These are phyloP conservation scores for Suhomyces canberraensis DNA, from an alignment of 805 yeast species.

Conservation along the genomic window DNA sequence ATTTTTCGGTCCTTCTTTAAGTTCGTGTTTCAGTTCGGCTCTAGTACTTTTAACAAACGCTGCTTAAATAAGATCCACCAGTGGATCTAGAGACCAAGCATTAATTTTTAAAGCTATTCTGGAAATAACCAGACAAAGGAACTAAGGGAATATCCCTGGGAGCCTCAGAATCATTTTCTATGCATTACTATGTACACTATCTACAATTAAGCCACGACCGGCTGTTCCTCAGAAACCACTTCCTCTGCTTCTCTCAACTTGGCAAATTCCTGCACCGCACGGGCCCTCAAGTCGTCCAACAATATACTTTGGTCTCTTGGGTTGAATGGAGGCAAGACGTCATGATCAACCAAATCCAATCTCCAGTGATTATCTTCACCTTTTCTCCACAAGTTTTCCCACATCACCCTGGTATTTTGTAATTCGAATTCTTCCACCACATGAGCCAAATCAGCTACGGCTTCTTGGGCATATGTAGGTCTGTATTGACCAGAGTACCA, in stretches of 20 bases:
- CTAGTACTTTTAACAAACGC: no score
- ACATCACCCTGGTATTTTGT: conserved; percentile 51
- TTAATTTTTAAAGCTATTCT: no score
- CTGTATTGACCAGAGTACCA: conserved; percentile 88
- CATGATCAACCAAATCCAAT: conserved; percentile 54
- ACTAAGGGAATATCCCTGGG: no score
- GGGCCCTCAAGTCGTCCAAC: conserved; percentile 54
- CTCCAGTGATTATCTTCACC: conserved; percentile 80
- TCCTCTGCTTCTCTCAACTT: conserved; percentile 15
- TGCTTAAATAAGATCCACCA: no score
- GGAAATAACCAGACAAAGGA: no score
- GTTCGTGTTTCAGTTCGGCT: no score
- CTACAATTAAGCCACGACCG: conserved; percentile 5
- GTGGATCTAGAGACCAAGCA: no score
- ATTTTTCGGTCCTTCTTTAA: no score
- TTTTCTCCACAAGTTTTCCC: conserved; percentile 88
- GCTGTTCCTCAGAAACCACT: conserved; percentile 3
- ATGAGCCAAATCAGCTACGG: conserved; percentile 77
- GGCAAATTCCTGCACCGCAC: conserved; percentile 35
- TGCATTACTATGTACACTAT: conserved; percentile 8
- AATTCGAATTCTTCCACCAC: conserved; percentile 62
- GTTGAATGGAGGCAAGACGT: conserved; percentile 51
- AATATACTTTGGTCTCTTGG: conserved; percentile 68
- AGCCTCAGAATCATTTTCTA: no score
- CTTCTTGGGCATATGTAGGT: conserved; percentile 87